Evolutionary conservation across 176 grass and related monocot species (phyloP), one percentile per base, ranked within the genome.

Genomic region (Carex scoparia): DNA sequence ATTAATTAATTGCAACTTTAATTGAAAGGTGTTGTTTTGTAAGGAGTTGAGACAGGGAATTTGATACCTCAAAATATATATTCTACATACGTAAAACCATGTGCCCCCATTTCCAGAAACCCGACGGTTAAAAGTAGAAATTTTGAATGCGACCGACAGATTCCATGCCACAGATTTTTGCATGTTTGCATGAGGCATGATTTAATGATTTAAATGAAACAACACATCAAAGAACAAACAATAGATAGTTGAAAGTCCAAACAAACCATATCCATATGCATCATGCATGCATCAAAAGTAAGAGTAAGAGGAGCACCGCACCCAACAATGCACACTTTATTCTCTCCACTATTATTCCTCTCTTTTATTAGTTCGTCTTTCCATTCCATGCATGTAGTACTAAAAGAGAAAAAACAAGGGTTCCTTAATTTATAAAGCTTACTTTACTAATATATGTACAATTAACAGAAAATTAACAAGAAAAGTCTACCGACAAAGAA

Each of bases 121-220:
- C 10, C 18, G 10, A 19, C 59, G 32, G 56, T 63, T 82, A 64
- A 64, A 65, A 82, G 13, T 65, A 64, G 32, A 49, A 51, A 82
- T 48, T 44, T 49, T 46, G 23, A 82, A 82, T 51, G 57, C 18
- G 79, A 82, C 79, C 79, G 59, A 82, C 57, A 64, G 28, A 60
- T 48, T 37, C 58, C 57, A 4, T 3, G 49, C 56, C 51, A 33
- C 9, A 42, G 79, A 63, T 82, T 48, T 65, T 82, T 82, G 79
- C 42, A 82, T 64, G 35, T 65, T 81, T 81, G 60, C 57, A 81
- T 35, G 28, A 40, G 42, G 38, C 38, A 40, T 40, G 23, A 23
- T 23, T 23, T 23, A 23, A 23, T 23, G 23, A 23, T 23, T 23
- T 23, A 23, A 23, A 23, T 23, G 38, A 40, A 6, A 51, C 48